A percentile compares a stretch with the other conserved stretches of the same genome.
Conservation (phyloP, 2,329 filamentous ascomycete genomes). For the Arthroderma sp. region DNA sequence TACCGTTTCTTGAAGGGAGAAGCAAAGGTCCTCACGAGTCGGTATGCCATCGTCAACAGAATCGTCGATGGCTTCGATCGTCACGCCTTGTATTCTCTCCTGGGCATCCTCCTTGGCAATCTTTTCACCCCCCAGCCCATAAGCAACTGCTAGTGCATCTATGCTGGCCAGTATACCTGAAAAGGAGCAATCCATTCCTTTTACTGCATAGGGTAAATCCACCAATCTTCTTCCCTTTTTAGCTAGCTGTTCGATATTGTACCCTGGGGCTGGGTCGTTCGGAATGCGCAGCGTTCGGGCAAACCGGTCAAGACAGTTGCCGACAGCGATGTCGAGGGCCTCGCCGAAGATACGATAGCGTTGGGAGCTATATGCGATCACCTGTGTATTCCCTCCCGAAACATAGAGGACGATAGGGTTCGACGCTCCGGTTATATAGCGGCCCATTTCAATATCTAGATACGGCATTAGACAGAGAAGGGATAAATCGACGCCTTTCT, state of each 20-base stretch:
- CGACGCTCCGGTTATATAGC: slow-evolving; percentile 74
- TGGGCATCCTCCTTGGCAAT: slow-evolving; percentile 39
- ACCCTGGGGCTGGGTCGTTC: slow-evolving; percentile 92
- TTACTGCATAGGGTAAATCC: slow-evolving; percentile 88
- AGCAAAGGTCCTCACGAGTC: slow-evolving; percentile 77
- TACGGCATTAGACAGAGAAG: neutral
- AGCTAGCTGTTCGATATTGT: slow-evolving; percentile 94
- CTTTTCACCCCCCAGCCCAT: slow-evolving; percentile 23
- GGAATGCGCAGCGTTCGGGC: slow-evolving; percentile 80
- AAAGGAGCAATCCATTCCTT: slow-evolving; percentile 98
- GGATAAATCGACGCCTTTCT: neutral
- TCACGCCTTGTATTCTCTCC: neutral
- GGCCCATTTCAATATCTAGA: slow-evolving; percentile 87
- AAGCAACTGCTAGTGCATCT: slow-evolving; percentile 58
- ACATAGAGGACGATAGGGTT: slow-evolving; percentile 96
- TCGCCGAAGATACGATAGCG: slow-evolving; percentile 97
- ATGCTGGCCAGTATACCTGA: slow-evolving; percentile 77
- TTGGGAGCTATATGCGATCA: slow-evolving; percentile 89
- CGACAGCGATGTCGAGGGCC: slow-evolving; percentile 91
- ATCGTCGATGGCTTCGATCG: slow-evolving; percentile 4
- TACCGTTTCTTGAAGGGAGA: slow-evolving; percentile 87
- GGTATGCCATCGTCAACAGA: slow-evolving; percentile 25
- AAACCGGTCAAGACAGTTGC: slow-evolving; percentile 93
- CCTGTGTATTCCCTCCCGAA: slow-evolving; percentile 90
- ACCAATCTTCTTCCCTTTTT: slow-evolving; percentile 58